A percentile compares a stretch with the other conserved stretches of the same genome.
phyloP scores from a whole-genome alignment of 164 flowering plant species.

The Warburgia ugandensis region DNA sequence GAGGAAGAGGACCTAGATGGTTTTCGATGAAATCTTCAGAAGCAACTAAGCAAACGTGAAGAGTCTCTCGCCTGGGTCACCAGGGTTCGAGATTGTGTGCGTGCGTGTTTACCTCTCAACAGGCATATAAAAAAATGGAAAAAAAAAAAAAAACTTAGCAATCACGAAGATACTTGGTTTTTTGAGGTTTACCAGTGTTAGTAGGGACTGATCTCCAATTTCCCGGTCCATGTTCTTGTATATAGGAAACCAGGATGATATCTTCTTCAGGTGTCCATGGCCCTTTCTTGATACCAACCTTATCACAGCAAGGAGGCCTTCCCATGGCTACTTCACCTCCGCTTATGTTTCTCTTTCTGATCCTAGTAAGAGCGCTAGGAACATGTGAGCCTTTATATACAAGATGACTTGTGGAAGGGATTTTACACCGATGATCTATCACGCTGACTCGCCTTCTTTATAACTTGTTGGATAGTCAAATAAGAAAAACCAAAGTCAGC shows the following conservation, averaged over 20 bases:
- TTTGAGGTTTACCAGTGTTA: conserved; percentile 22
- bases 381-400: conserved; percentile 31
- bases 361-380: conserved; percentile 7
- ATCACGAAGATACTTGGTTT: neutral
- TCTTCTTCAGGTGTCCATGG: conserved; percentile 97
- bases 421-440: conserved; percentile 23
- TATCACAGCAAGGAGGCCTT: conserved; percentile 77
- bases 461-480: conserved; percentile 4
- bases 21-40: neutral
- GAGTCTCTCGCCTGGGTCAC: too few relatives aligned
- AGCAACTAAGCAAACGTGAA: too few relatives aligned
- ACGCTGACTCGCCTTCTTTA: conserved; percentile 24
- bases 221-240: conserved; percentile 62
- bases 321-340: conserved; percentile 33
- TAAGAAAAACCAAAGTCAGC: conserved; percentile 21
- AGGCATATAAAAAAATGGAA: too few relatives aligned
- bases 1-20: conserved; percentile 3
- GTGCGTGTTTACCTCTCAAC: too few relatives aligned
- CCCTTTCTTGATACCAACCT: conserved; percentile 87
- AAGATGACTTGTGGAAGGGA: conserved; percentile 9
- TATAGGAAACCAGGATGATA: conserved; percentile 43
- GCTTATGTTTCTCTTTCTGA: neutral
- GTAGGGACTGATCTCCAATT: conserved; percentile 38
- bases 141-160: too few relatives aligned
- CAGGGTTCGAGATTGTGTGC: too few relatives aligned